Conservation (phyloP, 2,329 filamentous ascomycete species). For the Stachybotrys chartarum region DNA sequence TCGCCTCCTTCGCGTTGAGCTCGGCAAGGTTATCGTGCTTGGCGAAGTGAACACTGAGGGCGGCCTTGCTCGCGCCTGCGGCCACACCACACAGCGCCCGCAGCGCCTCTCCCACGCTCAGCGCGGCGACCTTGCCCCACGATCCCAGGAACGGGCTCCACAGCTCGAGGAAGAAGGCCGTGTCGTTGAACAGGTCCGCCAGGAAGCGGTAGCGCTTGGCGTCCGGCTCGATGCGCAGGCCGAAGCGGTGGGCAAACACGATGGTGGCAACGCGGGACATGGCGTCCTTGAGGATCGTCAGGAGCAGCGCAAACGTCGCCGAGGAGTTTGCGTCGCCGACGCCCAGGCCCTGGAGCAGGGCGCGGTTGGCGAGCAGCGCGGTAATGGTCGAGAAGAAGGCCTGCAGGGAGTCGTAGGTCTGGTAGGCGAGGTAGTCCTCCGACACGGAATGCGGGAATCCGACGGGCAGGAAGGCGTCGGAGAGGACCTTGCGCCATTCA, state of each 20-base stretch:
- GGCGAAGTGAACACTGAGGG: conserved; percentile 87
- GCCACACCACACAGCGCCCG: conserved; percentile 77
- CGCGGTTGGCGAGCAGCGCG: conserved; percentile 70
- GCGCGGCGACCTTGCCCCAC: conserved; percentile 39
- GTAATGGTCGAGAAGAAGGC: conserved; percentile 80
- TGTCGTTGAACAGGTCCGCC: conserved; percentile 83
- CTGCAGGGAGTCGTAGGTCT: conserved; percentile 67
- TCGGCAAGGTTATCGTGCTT: conserved; percentile 81
- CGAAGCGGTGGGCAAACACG: conserved; percentile 74
- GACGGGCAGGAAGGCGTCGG: conserved; percentile 72
- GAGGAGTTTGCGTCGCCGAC: conserved; percentile 75
- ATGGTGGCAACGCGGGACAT: conserved; percentile 80
- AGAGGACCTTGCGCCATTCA: conserved; percentile 35
- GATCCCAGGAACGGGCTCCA: conserved; percentile 66
- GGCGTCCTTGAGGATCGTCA: conserved; percentile 76
- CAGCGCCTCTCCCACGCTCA: conserved; percentile 43
- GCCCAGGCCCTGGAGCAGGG: conserved; percentile 72
- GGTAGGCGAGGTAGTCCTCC: conserved; percentile 72
- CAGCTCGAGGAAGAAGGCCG: conserved; percentile 78
- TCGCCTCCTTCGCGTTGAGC: conserved; percentile 90
- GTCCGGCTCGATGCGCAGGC: conserved; percentile 78
- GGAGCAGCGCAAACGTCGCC: conserved; percentile 71
- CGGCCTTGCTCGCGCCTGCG: conserved; percentile 83
- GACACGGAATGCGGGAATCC: conserved; percentile 88
- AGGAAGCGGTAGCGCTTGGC: conserved; percentile 85